Conservation (phyloP, 139 green algal genomes). For the Parachlorella kessleri region DNA sequence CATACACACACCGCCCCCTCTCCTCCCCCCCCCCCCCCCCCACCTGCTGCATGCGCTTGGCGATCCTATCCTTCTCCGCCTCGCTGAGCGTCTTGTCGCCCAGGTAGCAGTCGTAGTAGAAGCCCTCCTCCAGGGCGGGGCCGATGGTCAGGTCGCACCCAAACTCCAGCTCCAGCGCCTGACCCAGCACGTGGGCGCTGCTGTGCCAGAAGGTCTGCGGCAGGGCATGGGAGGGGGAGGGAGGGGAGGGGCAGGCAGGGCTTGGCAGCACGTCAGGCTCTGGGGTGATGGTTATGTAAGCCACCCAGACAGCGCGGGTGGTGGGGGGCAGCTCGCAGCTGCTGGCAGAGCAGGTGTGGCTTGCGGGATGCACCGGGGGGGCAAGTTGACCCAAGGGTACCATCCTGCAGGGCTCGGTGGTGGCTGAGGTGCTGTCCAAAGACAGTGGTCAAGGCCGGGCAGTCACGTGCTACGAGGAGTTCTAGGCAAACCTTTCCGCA, state of each 20-base stretch:
- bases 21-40: background rate
- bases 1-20: background rate
- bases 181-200: slow-evolving; percentile 90
- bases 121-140: slow-evolving; percentile 93
- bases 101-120: slow-evolving; percentile 99
- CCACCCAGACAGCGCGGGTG: no score
- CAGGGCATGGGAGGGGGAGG: background rate
- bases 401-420: no score
- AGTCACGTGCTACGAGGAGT: no score
- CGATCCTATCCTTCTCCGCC: slow-evolving; percentile 69
- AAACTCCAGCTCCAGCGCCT: slow-evolving; percentile 95
- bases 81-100: slow-evolving; percentile 82
- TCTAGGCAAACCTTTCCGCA: no score
- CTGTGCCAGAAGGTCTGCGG: slow-evolving; percentile 97
- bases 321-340: no score
- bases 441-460: no score
- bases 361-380: no score
- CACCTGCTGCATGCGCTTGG: slow-evolving; percentile 78
- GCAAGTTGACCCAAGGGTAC: no score
- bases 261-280: no score
- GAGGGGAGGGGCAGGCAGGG: background rate
- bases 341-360: no score
- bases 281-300: no score
- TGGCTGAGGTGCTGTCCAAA: no score
- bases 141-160: slow-evolving; percentile 97